Base-by-base conservation (phyloP, 805 yeast genomes). In the Yarrowia yakushimensis region DNA sequence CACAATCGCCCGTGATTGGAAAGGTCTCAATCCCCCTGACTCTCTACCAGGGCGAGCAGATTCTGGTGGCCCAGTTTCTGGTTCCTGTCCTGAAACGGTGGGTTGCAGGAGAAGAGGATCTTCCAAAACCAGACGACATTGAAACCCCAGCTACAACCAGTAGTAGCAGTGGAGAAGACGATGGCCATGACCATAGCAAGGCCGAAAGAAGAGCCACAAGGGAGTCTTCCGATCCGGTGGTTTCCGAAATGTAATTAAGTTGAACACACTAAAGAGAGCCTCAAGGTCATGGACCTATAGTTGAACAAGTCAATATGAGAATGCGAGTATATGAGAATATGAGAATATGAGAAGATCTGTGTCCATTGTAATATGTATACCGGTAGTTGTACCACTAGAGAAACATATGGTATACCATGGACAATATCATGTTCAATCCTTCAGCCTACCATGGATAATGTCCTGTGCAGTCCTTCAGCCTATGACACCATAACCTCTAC, bases 31-130 rank as follows among this genome's bases (percentile, higher is more conserved):
- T 89, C 17, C 93, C 97, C 0, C 78, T 91, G 69, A 97, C 91
- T 8, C 76, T 91, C 62, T 91, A 88, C 72, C 97, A 90, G 74
- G 85, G 90, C 17, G 91, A 88, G 70, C 97, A 91, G 76, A 96
- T 91, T 18, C 77, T 89, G 50, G 81, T 88, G 22, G 97, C 97
- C 0, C 90, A 88, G 68, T 72, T 88, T 6, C 75, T 90, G 65
- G 88, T 87, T 9, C 79, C 80, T 2, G 75, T 83, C 34, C 84
- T 89, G 82, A 83, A 82, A 66, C 78, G 79, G 66, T 91, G 97
- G 97, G 82, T 86, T 11, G 45, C 42, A 6, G 34, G 28, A 7
- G 60, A 52, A 9, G 60, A 52, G 7, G 55, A 48, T 11, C 13
- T 12, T 5, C 52, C 36, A 4, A 28, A 28, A 9, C 34, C 52